phyloP scores from a whole-genome alignment of 345 rosid species.

The Populus pruinosa region DNA sequence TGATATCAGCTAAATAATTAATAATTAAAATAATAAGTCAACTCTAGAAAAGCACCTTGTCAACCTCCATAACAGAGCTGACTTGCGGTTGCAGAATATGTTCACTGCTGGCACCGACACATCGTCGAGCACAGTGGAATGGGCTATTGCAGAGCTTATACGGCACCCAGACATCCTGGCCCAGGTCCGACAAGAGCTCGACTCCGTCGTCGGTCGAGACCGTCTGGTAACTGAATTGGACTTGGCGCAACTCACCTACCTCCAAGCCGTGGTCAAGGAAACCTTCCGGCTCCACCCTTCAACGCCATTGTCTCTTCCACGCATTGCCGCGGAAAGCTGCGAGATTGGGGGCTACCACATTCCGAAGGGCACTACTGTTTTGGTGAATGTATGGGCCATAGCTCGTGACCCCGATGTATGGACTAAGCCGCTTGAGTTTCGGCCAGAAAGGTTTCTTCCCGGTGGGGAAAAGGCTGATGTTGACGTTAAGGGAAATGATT shows the following conservation, averaged over 20 bases:
- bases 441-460: conserved; percentile 21
- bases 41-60: too few relatives aligned
- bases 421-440: conserved; percentile 21
- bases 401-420: conserved; percentile 21
- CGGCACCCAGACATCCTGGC: conserved; percentile 60
- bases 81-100: conserved; percentile 57
- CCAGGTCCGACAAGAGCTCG: conserved; percentile 52
- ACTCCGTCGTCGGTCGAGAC: conserved; percentile 21
- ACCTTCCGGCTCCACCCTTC: conserved; percentile 31
- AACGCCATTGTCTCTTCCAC: conserved; percentile 23
- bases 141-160: conserved; percentile 85
- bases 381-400: conserved; percentile 31
- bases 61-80: background rate
- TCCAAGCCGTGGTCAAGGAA: conserved; percentile 27
- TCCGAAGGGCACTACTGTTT: conserved; percentile 21
- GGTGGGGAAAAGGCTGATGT: conserved; percentile 10
- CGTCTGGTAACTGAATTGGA: conserved; percentile 19
- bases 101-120: conserved; percentile 94
- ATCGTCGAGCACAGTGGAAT: conserved; percentile 80
- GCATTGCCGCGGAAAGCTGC: conserved; percentile 13
- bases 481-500: conserved; percentile 23
- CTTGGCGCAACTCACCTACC: conserved; percentile 18
- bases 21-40: too few relatives aligned
- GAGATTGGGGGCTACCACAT: conserved; percentile 24
- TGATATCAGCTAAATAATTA: too few relatives aligned